Percentiles rank a stretch among this genome's conserved stretches.
Conservation (phyloP, 148 eudicot species). For the Amaranthus cruentus region DNA sequence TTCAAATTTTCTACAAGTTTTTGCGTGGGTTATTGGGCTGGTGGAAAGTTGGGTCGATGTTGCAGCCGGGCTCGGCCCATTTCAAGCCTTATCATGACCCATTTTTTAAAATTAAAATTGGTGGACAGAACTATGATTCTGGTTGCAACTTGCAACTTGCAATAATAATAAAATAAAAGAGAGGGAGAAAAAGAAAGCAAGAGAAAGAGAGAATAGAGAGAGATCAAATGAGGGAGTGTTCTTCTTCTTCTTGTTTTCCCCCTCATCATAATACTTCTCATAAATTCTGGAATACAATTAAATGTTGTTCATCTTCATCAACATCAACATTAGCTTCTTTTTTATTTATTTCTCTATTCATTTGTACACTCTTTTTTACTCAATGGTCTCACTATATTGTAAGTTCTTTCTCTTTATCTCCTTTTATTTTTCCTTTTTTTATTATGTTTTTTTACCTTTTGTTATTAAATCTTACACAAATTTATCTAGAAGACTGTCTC, state of each 20-base stretch:
- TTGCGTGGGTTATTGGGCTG: too few relatives aligned
- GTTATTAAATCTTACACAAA: not conserved
- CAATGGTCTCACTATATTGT: constrained; percentile 28
- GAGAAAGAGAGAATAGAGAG: not conserved
- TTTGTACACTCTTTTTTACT: constrained; percentile 19
- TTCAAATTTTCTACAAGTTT: too few relatives aligned
- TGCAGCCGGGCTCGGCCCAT: too few relatives aligned
- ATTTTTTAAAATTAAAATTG: too few relatives aligned
- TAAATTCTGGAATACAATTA: constrained; percentile 10
- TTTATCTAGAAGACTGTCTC: too few relatives aligned
- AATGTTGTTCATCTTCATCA: constrained; percentile 2
- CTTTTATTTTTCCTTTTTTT: not conserved
- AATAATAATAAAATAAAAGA: not conserved
- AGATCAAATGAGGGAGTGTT: constrained; percentile 9
- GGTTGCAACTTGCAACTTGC: not conserved
- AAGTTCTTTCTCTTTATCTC: constrained; percentile 7
- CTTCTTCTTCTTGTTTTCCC: not conserved
- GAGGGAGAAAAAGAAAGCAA: not conserved
- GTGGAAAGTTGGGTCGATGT: too few relatives aligned
- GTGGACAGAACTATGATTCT: too few relatives aligned
- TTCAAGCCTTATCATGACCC: too few relatives aligned
- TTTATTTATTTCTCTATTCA: constrained; percentile 19
- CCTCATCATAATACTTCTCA: not conserved
- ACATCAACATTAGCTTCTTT: constrained; percentile 17
- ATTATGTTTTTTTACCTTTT: too few relatives aligned